Conservation (phyloP, 768 basidiomycete genomes). For the Gymnopilus dilepis region DNA sequence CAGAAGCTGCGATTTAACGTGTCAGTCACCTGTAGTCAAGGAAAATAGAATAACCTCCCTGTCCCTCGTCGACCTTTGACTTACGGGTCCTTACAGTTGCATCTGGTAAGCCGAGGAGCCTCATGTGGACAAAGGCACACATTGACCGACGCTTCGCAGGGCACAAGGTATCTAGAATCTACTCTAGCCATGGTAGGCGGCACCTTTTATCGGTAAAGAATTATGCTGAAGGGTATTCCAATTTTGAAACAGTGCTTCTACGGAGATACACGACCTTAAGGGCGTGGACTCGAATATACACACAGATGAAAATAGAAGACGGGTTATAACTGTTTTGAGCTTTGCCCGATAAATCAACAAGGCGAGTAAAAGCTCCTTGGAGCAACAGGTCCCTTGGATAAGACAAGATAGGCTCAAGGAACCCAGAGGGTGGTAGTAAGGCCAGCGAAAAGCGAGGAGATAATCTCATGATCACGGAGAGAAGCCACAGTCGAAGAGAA, state of each 20-base stretch:
- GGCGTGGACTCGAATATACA: constrained; percentile 12
- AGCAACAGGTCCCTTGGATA: constrained; percentile 6
- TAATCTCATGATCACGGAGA: constrained; percentile 18
- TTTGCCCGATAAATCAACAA: constrained; percentile 13
- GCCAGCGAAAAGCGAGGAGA: constrained; percentile 27
- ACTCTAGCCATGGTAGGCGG: background rate
- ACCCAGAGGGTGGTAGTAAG: constrained; percentile 21
- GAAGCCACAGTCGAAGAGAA: constrained; percentile 16
- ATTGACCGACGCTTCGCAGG: background rate
- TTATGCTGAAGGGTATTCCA: constrained; percentile 13
- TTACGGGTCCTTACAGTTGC: background rate
- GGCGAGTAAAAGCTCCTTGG: constrained; percentile 10
- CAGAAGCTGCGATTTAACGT: background rate
- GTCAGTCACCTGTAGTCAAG: constrained; percentile 10
- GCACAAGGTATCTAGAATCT: background rate
- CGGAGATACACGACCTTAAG: constrained; percentile 20
- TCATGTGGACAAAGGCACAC: background rate
- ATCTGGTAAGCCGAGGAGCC: background rate
- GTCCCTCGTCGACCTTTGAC: background rate
- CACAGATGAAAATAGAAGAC: constrained; percentile 13
- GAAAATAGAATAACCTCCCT: background rate
- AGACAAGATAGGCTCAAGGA: constrained; percentile 14
- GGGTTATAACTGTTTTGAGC: constrained; percentile 9
- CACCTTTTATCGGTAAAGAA: background rate
- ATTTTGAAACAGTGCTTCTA: constrained; percentile 22